These are phyloP conservation scores for Heimioporus sp. DNA, from an alignment of 768 basidiomycete genomes.

Conservation along the genomic window DNA sequence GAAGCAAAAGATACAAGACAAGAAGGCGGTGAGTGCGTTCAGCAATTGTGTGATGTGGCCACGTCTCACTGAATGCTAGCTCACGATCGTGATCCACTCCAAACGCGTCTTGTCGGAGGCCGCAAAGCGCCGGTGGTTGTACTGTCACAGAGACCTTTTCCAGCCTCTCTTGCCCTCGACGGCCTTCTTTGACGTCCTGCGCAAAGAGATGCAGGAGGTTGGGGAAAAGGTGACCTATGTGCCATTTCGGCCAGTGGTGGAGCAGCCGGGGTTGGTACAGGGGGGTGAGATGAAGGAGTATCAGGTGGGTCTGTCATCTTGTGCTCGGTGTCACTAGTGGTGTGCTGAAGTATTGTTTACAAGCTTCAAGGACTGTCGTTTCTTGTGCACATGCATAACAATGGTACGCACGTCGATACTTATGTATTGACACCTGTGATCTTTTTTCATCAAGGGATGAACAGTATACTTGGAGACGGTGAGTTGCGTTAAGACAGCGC, in stretches of 20 bases:
- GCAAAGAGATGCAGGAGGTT: slow-evolving; percentile 29
- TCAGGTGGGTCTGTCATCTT: slow-evolving; percentile 40
- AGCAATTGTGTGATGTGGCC: neutral
- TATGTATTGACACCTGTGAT: too few species aligned
- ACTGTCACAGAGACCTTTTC: slow-evolving; percentile 43
- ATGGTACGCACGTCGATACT: slow-evolving; percentile 37
- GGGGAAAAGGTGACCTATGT: slow-evolving; percentile 26
- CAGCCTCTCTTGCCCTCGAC: slow-evolving; percentile 44
- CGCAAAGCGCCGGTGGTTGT: slow-evolving; percentile 45
- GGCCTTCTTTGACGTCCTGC: slow-evolving; percentile 39
- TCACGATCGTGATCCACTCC: slow-evolving; percentile 38
- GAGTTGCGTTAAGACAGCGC: slow-evolving; percentile 14
- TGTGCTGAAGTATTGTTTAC: neutral
- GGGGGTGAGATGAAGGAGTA: slow-evolving; percentile 71
- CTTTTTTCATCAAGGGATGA: slow-evolving; percentile 45
- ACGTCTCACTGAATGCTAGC: slow-evolving; percentile 22
- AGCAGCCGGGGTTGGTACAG: slow-evolving; percentile 50
- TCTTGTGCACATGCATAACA: slow-evolving; percentile 64
- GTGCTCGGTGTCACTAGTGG: slow-evolving; percentile 4
- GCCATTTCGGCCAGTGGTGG: slow-evolving; percentile 38
- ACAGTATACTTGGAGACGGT: slow-evolving; percentile 73
- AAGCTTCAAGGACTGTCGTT: slow-evolving; percentile 64
- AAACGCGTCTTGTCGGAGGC: slow-evolving; percentile 39
- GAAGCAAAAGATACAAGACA: slow-evolving; percentile 34
- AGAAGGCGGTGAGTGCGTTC: slow-evolving; percentile 37